These are phyloP conservation scores for Lepiota subincarnata DNA, from an alignment of 768 basidiomycete genomes.

Conservation along the genomic window DNA sequence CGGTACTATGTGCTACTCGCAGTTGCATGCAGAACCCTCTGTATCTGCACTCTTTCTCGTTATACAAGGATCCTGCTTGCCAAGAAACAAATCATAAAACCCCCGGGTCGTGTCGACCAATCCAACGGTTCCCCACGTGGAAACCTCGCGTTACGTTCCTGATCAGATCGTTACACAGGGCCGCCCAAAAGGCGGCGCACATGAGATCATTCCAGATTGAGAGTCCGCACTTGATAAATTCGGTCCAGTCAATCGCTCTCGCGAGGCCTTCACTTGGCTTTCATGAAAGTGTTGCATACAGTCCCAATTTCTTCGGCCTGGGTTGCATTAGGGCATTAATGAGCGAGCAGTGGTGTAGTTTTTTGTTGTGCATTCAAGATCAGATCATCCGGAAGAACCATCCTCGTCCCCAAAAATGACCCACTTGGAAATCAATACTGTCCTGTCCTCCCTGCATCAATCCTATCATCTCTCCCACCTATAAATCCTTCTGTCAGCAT, in stretches of 20 bases:
- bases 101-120: neutral
- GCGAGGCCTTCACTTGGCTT: neutral
- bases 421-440: neutral
- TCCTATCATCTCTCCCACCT: neutral
- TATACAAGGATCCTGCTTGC: neutral
- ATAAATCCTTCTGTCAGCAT: no score
- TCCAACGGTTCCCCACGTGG: conserved; percentile 9
- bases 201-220: conserved; percentile 11
- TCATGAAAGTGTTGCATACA: neutral
- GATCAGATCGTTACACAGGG: conserved; percentile 13
- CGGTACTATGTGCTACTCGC: neutral
- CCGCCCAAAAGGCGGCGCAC: neutral
- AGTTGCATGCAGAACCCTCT: neutral
- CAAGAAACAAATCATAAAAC: neutral
- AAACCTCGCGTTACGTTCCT: conserved; percentile 12
- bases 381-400: conserved; percentile 9
- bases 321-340: neutral
- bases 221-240: conserved; percentile 8
- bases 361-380: conserved; percentile 7
- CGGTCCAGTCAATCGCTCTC: neutral
- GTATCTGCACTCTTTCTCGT: neutral
- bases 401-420: neutral
- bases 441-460: neutral
- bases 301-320: neutral
- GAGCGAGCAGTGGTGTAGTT: neutral